phyloP scores from a whole-genome alignment of 177 flowering plant species.

The Vitis hybrid region DNA sequence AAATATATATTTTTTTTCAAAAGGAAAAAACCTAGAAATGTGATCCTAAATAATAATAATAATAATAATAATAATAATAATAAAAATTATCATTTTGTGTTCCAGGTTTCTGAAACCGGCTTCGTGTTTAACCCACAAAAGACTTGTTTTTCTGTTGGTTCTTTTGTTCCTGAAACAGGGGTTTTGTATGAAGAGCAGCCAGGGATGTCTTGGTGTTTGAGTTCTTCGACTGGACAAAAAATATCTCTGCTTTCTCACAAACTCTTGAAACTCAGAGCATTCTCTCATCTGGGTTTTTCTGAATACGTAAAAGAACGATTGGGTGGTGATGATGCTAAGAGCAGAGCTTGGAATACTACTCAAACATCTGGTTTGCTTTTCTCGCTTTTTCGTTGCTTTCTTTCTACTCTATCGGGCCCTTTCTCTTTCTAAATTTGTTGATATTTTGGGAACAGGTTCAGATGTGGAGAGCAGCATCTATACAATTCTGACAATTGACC shows the following conservation, averaged over 20 bases:
- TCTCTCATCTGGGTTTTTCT: conserved; percentile 26
- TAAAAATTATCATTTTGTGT: too few relatives aligned
- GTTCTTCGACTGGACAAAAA: conserved; percentile 20
- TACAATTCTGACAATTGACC: conserved; percentile 59
- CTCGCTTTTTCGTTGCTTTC: background rate
- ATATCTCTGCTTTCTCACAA: conserved; percentile 7
- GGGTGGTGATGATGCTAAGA: background rate
- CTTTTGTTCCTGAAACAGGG: background rate
- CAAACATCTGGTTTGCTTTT: conserved; percentile 23
- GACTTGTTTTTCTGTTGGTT: background rate
- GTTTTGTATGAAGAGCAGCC: background rate
- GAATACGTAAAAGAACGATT: conserved; percentile 3
- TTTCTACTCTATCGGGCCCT: background rate
- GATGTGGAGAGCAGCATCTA: conserved; percentile 66
- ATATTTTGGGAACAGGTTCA: conserved; percentile 23
- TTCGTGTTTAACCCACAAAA: background rate
- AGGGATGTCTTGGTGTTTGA: conserved; percentile 8
- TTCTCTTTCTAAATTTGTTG: background rate
- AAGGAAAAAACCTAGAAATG: too few relatives aligned
- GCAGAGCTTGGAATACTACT: background rate
- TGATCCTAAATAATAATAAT: too few relatives aligned
- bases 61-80: too few relatives aligned
- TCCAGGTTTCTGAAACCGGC: too few relatives aligned
- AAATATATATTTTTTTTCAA: too few relatives aligned
- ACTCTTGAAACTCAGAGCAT: conserved; percentile 18